These are phyloP conservation scores for Claviceps sp. DNA, from an alignment of 2,329 filamentous ascomycete genomes.

Conservation along the genomic window DNA sequence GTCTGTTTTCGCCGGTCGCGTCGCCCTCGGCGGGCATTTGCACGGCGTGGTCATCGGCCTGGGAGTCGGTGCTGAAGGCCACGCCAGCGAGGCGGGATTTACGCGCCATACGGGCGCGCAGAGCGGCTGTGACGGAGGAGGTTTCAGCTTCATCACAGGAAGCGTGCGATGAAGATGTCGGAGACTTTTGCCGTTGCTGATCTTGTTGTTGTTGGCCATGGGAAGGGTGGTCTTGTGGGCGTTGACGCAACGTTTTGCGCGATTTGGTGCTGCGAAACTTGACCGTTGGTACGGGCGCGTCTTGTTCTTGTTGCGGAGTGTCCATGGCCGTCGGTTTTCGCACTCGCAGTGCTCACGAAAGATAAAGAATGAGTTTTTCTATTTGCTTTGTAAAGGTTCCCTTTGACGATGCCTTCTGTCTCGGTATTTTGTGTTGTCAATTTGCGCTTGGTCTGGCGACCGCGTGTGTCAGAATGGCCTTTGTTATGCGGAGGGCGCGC, in stretches of 20 bases:
- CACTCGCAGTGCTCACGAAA: no score
- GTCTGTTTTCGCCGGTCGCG: slow-evolving; percentile 18
- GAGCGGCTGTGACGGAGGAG: slow-evolving; percentile 30
- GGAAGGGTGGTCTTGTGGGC: slow-evolving; percentile 17
- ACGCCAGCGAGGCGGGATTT: slow-evolving; percentile 40
- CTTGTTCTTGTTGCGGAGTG: slow-evolving; percentile 8
- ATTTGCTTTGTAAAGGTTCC: no score
- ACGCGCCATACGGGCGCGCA: slow-evolving; percentile 39
- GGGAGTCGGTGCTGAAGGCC: slow-evolving; percentile 32
- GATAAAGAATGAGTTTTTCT: background rate
- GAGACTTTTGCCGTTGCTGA: background rate
- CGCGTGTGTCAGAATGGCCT: background rate
- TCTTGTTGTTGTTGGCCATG: background rate
- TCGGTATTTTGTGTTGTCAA: background rate
- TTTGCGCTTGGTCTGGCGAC: background rate
- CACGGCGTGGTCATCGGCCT: slow-evolving; percentile 8
- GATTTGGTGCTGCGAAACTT: slow-evolving; percentile 46
- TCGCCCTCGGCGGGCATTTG: slow-evolving; percentile 23
- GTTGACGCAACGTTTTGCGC: slow-evolving; percentile 45
- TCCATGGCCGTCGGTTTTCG: slow-evolving; percentile 9
- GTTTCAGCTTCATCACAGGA: slow-evolving; percentile 15
- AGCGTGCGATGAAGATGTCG: background rate
- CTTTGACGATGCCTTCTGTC: no score
- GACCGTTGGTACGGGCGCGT: slow-evolving; percentile 18
- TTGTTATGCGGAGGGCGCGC: background rate